Conservation (phyloP, 2,329 filamentous ascomycete species). For the Grosmannia huntii region DNA sequence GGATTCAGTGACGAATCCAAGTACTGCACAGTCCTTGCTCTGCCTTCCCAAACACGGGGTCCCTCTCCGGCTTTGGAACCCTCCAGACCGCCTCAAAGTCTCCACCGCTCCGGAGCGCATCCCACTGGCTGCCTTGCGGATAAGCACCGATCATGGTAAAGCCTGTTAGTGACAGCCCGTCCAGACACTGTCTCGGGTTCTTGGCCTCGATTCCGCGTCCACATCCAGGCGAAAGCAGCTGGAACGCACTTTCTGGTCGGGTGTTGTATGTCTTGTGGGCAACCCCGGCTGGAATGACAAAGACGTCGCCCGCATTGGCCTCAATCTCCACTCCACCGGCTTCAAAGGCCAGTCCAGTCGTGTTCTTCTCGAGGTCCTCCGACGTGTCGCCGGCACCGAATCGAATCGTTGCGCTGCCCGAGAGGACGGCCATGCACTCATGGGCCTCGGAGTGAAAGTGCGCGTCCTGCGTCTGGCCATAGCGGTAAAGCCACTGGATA, state of each 20-base stretch:
- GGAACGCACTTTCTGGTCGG: not conserved
- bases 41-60: not conserved
- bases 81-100: not conserved
- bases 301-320: slow-evolving; percentile 1
- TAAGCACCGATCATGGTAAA: slow-evolving; percentile 2
- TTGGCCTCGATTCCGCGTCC: not conserved
- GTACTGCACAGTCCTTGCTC: not conserved
- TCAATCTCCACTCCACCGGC: not conserved
- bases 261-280: slow-evolving; percentile 1
- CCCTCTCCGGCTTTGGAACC: not conserved
- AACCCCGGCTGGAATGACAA: slow-evolving; percentile 1
- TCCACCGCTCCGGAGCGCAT: not conserved
- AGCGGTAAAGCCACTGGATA: slow-evolving; percentile 1
- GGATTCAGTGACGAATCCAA: not conserved
- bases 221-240: not conserved
- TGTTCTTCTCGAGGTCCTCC: not conserved
- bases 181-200: not conserved
- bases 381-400: not conserved
- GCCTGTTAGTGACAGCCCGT: not conserved
- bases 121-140: not conserved
- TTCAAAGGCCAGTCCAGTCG: not conserved
- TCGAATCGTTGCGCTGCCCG: not conserved
- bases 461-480: not conserved
- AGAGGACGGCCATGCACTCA: slow-evolving; percentile 5
- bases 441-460: not conserved